Conservation (phyloP, 768 basidiomycete species). For the Mycena crocata region DNA sequence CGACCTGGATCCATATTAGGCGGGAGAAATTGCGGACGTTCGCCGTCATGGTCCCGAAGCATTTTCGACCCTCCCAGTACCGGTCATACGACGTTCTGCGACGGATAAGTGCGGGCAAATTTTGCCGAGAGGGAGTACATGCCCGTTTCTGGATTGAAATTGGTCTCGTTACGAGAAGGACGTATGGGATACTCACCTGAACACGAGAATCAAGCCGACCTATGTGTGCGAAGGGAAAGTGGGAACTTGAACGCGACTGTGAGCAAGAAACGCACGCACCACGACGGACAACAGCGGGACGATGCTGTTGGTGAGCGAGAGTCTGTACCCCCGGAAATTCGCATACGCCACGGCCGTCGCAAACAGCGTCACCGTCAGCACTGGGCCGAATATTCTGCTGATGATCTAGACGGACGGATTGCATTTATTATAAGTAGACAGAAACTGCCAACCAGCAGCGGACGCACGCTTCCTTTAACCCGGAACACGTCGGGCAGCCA, state of each 20-base stretch:
- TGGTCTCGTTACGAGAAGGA: neutral
- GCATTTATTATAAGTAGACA: neutral
- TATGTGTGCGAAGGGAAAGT: conserved; percentile 38
- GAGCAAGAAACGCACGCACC: conserved; percentile 57
- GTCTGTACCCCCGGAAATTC: conserved; percentile 63
- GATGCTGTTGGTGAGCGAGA: conserved; percentile 84
- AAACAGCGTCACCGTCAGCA: conserved; percentile 85
- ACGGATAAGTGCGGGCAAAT: neutral
- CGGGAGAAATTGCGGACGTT: conserved; percentile 83
- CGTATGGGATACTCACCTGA: conserved; percentile 67
- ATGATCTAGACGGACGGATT: conserved; percentile 66
- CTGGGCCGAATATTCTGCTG: conserved; percentile 79
- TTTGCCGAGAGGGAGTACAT: conserved; percentile 34
- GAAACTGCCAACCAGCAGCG: neutral
- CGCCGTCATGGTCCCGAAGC: conserved; percentile 77
- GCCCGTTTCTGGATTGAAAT: conserved; percentile 70
- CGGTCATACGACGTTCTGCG: conserved; percentile 86
- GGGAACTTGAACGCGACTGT: conserved; percentile 6
- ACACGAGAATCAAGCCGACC: conserved; percentile 92
- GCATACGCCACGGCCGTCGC: conserved; percentile 71
- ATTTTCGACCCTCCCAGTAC: conserved; percentile 90
- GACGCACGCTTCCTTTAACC: conserved; percentile 81
- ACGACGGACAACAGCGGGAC: conserved; percentile 92
- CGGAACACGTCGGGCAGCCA: conserved; percentile 93
- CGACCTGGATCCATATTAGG: conserved; percentile 83